Evolutionary conservation across 2,329 filamentous ascomycete species (phyloP).

Genomic region (Pestalotiopsis sp.): DNA sequence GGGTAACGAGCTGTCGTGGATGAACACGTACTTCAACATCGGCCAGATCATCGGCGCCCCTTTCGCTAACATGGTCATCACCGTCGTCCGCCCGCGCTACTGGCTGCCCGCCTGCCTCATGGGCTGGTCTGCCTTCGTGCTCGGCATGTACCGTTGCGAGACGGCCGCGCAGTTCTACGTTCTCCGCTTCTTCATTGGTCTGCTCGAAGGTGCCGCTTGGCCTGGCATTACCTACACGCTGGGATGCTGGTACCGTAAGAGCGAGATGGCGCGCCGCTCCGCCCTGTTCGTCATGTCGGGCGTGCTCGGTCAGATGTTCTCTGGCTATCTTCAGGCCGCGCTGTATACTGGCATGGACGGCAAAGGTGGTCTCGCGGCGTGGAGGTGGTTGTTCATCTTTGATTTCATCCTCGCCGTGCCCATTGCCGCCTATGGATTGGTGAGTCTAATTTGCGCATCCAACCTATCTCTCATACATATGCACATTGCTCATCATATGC

Average conservation of each 20-base stretch:
- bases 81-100: slow-evolving; percentile 43
- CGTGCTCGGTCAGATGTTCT: slow-evolving; percentile 42
- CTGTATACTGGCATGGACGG: slow-evolving; percentile 43
- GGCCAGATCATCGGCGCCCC: slow-evolving; percentile 48
- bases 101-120: slow-evolving; percentile 42
- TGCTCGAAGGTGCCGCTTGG: slow-evolving; percentile 58
- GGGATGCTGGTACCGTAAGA: slow-evolving; percentile 61
- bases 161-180: slow-evolving; percentile 44
- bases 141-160: slow-evolving; percentile 43
- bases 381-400: slow-evolving; percentile 51
- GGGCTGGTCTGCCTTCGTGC: slow-evolving; percentile 42
- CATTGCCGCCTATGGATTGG: slow-evolving; percentile 19
- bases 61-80: slow-evolving; percentile 47
- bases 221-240: slow-evolving; percentile 58
- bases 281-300: slow-evolving; percentile 44
- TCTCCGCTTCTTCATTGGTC: slow-evolving; percentile 57
- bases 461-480: not conserved
- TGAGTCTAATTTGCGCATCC: not conserved
- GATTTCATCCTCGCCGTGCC: slow-evolving; percentile 33
- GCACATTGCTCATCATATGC: not conserved
- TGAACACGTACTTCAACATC: slow-evolving; percentile 49
- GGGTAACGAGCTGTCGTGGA: slow-evolving; percentile 45
- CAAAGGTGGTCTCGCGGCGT: slow-evolving; percentile 38
- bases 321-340: slow-evolving; percentile 45
- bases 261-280: slow-evolving; percentile 60